phyloP scores from a whole-genome alignment of 2,329 filamentous ascomycete genomes.

The Didymella segeticola region DNA sequence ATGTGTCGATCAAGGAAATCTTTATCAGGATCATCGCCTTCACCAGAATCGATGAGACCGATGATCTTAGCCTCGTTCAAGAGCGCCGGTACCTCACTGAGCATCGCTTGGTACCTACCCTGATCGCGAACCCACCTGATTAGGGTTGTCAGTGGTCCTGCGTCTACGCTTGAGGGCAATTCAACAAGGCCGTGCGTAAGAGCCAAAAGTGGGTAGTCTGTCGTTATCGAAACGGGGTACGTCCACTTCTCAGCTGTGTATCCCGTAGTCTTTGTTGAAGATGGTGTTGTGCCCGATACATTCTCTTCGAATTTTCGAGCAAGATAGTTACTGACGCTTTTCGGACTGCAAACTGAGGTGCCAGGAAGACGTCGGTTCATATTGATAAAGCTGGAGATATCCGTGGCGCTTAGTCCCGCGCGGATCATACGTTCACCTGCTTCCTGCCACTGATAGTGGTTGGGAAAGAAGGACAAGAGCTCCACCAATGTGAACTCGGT shows the following conservation, averaged over 20 bases:
- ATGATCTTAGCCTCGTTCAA: conserved; percentile 13
- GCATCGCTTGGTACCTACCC: background rate
- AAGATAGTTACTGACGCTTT: background rate
- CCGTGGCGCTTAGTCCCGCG: background rate
- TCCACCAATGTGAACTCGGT: conserved; percentile 26
- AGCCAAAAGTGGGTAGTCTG: conserved; percentile 28
- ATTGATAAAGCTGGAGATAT: conserved; percentile 20
- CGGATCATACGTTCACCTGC: conserved; percentile 13
- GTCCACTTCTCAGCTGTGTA: conserved; percentile 26
- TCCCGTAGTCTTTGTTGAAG: background rate
- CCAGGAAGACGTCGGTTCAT: conserved; percentile 17
- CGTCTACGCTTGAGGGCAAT: conserved; percentile 22
- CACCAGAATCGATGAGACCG: conserved; percentile 14
- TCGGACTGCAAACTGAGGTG: background rate
- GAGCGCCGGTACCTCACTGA: conserved; percentile 18
- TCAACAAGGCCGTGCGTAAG: conserved; percentile 20
- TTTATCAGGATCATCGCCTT: conserved; percentile 18
- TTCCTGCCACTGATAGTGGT: conserved; percentile 25
- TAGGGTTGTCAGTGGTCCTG: conserved; percentile 23
- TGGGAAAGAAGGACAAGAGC: conserved; percentile 23
- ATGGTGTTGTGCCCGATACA: no score
- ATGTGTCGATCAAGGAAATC: conserved; percentile 7
- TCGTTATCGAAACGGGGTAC: conserved; percentile 7
- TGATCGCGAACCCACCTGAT: conserved; percentile 23
- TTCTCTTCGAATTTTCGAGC: no score